phyloP scores from a whole-genome alignment of 2,329 filamentous ascomycete genomes.

The Sporothrix globosa region DNA sequence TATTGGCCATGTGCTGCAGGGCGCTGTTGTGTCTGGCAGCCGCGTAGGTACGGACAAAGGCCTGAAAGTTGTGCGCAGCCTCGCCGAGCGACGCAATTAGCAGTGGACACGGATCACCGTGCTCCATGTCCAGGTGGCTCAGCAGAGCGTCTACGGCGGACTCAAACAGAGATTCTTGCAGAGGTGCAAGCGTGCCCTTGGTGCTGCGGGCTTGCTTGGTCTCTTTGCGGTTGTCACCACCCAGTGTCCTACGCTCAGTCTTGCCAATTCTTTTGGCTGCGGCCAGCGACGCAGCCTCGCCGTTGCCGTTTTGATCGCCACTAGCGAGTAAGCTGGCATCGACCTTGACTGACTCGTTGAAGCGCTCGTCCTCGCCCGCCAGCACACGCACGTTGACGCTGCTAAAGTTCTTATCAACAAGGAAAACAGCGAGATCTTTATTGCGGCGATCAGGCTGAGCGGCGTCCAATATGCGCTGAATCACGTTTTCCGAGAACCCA shows the following conservation, averaged over 20 bases:
- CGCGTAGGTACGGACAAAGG: neutral
- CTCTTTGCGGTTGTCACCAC: neutral
- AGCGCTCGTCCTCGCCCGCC: neutral
- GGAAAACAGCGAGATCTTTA: neutral
- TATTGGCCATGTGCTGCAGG: conserved; percentile 2
- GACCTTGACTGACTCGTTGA: neutral
- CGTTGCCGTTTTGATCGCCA: neutral
- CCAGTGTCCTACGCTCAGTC: neutral
- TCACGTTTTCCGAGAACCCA: neutral
- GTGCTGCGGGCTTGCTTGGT: conserved; percentile 16
- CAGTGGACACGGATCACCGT: neutral
- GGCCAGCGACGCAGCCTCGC: neutral
- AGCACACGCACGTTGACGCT: neutral
- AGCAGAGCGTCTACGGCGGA: neutral
- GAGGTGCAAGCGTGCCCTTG: neutral
- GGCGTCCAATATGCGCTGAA: neutral
- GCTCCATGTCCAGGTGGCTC: neutral
- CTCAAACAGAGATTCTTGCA: neutral
- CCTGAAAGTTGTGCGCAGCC: conserved; percentile 10
- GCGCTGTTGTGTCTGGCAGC: neutral
- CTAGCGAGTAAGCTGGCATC: neutral
- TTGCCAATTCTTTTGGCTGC: neutral
- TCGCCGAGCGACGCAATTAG: conserved; percentile 15
- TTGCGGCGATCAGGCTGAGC: neutral
- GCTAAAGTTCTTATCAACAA: neutral